Evolutionary conservation across 2,329 filamentous ascomycete species (phyloP).

Genomic region (Monilinia vaccinii-corymbosi): DNA sequence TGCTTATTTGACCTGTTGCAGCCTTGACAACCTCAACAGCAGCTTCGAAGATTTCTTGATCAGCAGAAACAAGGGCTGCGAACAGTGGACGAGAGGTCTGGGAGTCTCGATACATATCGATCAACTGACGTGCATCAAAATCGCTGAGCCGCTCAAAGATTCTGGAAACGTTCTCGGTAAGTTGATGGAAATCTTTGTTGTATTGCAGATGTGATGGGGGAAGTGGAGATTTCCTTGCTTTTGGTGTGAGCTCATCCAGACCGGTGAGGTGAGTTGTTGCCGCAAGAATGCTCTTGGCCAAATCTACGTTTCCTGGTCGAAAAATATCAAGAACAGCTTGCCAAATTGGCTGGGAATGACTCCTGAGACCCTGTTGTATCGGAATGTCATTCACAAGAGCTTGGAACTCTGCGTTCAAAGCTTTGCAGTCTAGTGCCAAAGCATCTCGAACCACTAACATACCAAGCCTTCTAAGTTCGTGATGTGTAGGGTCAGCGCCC

Average conservation of each 20-base stretch:
- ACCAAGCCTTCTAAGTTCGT: constrained; percentile 45
- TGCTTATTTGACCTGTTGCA: constrained; percentile 57
- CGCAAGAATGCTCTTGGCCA: constrained; percentile 63
- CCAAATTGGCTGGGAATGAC: constrained; percentile 70
- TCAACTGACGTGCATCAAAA: constrained; percentile 61
- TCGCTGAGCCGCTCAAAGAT: constrained; percentile 73
- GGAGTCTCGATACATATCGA: constrained; percentile 57
- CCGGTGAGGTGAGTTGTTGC: constrained; percentile 56
- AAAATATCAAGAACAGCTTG: constrained; percentile 63
- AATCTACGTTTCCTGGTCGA: constrained; percentile 53
- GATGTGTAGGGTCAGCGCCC: constrained; percentile 32
- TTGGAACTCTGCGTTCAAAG: constrained; percentile 58
- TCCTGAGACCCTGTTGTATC: constrained; percentile 57
- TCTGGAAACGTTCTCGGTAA: constrained; percentile 56
- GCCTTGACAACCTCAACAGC: constrained; percentile 76
- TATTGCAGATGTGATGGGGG: constrained; percentile 58
- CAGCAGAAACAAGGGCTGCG: constrained; percentile 71
- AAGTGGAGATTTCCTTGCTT: constrained; percentile 30
- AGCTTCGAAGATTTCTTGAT: constrained; percentile 69
- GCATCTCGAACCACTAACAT: constrained; percentile 58
- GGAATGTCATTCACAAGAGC: constrained; percentile 51
- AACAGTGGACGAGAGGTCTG: constrained; percentile 66
- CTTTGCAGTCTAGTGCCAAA: constrained; percentile 62
- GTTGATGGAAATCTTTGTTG: constrained; percentile 60
- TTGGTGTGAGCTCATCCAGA: constrained; percentile 58